Evolutionary conservation across 1,139 yeast species (phyloP), one percentile per base, ranked within the genome.

Genomic region (Scheffersomyces illinoinensis): DNA sequence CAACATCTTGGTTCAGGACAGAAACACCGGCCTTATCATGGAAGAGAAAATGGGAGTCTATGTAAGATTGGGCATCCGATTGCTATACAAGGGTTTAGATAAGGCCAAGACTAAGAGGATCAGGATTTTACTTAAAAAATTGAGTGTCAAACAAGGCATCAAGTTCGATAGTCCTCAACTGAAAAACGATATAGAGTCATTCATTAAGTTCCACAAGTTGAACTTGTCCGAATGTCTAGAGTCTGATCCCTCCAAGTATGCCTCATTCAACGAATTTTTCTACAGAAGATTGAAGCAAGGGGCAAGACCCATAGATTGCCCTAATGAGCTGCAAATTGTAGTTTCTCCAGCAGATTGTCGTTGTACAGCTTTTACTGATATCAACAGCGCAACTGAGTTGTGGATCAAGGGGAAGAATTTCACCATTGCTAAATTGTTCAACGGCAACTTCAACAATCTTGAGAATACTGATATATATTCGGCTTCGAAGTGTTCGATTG

Each of bases 41-140:
- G 98, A 95, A 70, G 99, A 95, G 68, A 92, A 93, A 67, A 95
- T 95, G 91, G 89, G 95, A 57, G 86, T 91, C 1, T 91, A 91
- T 68, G 96, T 95, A 7, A 80, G 97, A 58, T 72, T 95, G 47
- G 99, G 98, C 0, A 93, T 95, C 57, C 76, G 98, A 52, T 75
- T 93, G 53, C 77, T 93, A 10, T 95, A 95, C 72, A 88, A 91
- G 66, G 95, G 97, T 1, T 78, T 89, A 56, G 81, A 82, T 71
- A 71, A 81, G 62, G 86, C 87, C 57, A 80, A 85, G 67, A 76
- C 85, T 60, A 81, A 79, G 63, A 76, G 85, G 63, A 84, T 91
- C 53, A 81, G 89, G 59, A 75, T 75, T 4, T 71, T 92, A 56
- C 75, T 95, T 63, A 83, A 82, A 59, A 85, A 85, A 54, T 73